Evolutionary conservation across 495 filamentous ascomycete genomes (phyloP).

Genomic region (Daldinia loculata): DNA sequence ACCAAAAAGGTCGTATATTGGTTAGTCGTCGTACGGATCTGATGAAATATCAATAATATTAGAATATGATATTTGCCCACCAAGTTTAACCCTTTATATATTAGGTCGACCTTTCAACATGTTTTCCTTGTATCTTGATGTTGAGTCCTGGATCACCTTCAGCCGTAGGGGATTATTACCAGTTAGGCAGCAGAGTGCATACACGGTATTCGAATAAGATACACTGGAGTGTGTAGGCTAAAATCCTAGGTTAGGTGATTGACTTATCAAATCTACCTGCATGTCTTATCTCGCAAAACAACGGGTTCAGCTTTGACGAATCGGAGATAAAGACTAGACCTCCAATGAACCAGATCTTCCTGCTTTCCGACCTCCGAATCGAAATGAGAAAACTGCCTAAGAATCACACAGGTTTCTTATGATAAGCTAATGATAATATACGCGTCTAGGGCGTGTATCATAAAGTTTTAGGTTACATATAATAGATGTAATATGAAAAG

Average conservation of each 20-base stretch:
- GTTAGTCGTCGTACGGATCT: background rate
- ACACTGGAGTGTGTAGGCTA: slow-evolving; percentile 23
- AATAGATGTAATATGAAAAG: background rate
- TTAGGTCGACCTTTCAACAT: no score
- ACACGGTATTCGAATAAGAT: slow-evolving; percentile 5
- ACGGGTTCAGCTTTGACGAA: background rate
- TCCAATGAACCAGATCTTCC: background rate
- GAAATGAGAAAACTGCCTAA: background rate
- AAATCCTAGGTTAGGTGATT: slow-evolving; percentile 19
- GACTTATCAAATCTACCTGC: slow-evolving; percentile 7
- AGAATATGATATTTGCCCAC: background rate
- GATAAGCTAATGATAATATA: background rate
- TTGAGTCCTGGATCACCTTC: background rate
- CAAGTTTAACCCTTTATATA: background rate
- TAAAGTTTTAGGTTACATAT: background rate
- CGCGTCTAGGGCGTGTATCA: background rate
- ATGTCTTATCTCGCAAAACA: background rate
- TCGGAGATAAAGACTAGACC: background rate
- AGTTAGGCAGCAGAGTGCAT: slow-evolving; percentile 5
- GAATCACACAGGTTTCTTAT: background rate
- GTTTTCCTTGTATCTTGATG: background rate
- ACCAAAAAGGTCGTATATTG: background rate
- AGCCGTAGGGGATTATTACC: slow-evolving; percentile 15
- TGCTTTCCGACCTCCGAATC: background rate
- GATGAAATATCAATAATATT: background rate